These are phyloP conservation scores for Leishmania guyanensis DNA, from an alignment of 208 protist genomes.

Conservation along the genomic window DNA sequence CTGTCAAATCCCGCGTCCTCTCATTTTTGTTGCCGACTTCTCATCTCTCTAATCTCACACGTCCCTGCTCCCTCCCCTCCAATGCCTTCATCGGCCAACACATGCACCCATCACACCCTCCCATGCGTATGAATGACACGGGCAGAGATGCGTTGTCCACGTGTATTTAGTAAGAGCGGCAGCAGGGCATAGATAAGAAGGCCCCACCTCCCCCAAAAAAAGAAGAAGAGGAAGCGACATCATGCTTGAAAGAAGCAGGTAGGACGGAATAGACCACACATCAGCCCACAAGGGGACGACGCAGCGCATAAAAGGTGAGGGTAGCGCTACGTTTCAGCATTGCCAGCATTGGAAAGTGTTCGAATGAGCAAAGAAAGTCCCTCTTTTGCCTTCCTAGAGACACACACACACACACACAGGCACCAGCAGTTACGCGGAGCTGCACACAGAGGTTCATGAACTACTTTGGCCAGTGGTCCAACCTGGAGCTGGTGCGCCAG, in stretches of 20 bases:
- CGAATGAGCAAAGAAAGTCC: not conserved
- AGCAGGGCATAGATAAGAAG: too few species aligned
- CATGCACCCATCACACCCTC: not conserved
- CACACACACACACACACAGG: not conserved
- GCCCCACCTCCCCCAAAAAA: too few species aligned
- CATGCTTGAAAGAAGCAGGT: not conserved
- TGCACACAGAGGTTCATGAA: slow-evolving; percentile 21
- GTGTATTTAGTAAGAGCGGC: too few species aligned
- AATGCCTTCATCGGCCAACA: not conserved
- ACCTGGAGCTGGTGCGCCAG: slow-evolving; percentile 33
- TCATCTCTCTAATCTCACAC: not conserved
- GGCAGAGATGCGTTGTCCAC: too few species aligned
- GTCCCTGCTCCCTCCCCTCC: not conserved
- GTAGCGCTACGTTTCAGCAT: not conserved
- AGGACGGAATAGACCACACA: not conserved
- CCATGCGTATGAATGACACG: not conserved
- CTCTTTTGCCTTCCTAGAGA: not conserved
- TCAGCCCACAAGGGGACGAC: not conserved
- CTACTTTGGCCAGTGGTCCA: slow-evolving; percentile 54
- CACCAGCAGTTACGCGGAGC: not conserved
- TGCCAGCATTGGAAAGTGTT: not conserved
- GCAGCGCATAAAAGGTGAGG: not conserved
- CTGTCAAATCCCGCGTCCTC: not conserved
- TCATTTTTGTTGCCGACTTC: not conserved
- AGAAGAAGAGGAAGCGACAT: not conserved